Evolutionary conservation across 345 rosid genomes (phyloP), one percentile per base, ranked within the genome.

Genomic region (Syzygium aromaticum): DNA sequence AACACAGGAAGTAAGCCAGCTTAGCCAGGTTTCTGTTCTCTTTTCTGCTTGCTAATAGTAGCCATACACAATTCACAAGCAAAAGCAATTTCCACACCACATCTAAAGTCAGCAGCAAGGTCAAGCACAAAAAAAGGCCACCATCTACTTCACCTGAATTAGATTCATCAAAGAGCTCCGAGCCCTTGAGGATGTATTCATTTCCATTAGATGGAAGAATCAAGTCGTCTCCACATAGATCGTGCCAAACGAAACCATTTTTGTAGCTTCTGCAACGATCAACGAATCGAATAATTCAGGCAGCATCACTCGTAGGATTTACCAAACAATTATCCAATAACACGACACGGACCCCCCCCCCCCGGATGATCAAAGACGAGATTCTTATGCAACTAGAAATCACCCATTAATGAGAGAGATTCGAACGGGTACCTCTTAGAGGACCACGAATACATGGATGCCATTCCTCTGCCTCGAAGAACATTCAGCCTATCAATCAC

Each of bases 171-270:
- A 94, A 94, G 27, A 96, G 91, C 93, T 97, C 98, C 30, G 99
- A 97, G 67, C 99, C 99, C 91, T 97, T 97, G 82, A 97, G 98
- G 86, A 98, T 95, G 51, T 96, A 98, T 85, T 98, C 99, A 89
- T 90, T 94, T 85, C 98, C 97, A 90, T 98, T 95, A 77, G 96
- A 95, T 11, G 99, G 99, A 86, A 95, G 89, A 89, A 98, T 94
- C 40, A 95, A 87, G 84, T 98, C 99, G 88, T 98, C 99, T 88
- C 93, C 97, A 51, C 92, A 89, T 10, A 98, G 96, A 86, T 98
- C 99, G 89, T 98, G 98, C 99, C 99, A 98, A 12, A 98, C 99
- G 90, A 94, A 96, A 89, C 99, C 99, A 91, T 93, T 98, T 91
- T 96, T 98, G 90, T 95, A 98, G 95, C 95, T 96, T 91, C 98